Evolutionary conservation across 1,139 yeast species (phyloP).

Genomic region (Candida tetrigidarum): DNA sequence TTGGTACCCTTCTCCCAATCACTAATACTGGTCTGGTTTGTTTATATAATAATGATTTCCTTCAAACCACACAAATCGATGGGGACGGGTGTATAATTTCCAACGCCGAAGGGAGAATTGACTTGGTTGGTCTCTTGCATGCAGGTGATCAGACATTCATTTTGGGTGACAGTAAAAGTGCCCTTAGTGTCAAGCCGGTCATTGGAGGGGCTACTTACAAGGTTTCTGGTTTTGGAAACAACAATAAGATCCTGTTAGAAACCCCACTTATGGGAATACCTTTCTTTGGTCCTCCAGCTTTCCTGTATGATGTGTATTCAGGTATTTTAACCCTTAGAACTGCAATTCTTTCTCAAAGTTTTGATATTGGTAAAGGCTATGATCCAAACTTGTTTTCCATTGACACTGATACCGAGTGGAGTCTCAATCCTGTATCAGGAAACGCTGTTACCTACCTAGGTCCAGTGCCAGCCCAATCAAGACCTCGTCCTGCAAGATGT

Average conservation of each 20-base stretch:
- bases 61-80: background rate
- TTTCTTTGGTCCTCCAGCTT: background rate
- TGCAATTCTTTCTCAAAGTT: background rate
- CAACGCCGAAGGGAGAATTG: background rate
- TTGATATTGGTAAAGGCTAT: constrained; percentile 1
- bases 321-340: constrained; percentile 2
- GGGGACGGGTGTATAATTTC: background rate
- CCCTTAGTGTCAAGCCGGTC: background rate
- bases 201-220: background rate
- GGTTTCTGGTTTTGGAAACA: background rate
- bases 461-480: background rate
- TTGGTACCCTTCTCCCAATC: background rate
- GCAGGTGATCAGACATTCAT: background rate
- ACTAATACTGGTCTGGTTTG: background rate
- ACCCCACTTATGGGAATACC: background rate
- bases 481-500: background rate
- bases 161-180: background rate
- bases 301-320: background rate
- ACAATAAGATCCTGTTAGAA: background rate
- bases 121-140: background rate
- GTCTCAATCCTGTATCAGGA: background rate
- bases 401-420: background rate
- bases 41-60: background rate
- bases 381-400: background rate
- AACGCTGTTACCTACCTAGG: background rate